Base-by-base conservation (phyloP, 208 protist genomes). In the Endotrypanum monterogeii region DNA sequence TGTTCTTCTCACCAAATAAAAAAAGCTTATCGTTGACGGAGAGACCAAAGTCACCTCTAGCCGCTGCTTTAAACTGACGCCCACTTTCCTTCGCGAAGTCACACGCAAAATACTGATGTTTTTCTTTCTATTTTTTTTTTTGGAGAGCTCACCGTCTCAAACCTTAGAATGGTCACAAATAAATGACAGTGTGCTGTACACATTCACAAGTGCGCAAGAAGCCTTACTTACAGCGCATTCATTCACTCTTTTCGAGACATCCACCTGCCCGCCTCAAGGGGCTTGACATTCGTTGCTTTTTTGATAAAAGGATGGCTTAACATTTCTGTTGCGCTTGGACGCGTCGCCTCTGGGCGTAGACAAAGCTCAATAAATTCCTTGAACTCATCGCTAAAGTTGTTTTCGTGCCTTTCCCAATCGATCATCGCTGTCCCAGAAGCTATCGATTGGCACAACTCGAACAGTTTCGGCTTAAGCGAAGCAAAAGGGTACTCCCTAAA, bases 401-500 rank as follows among this genome's bases (percentile, higher is more conserved):
- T 74, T 67, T 76, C 71, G 37, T 68, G 74, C 23, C 56, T 41
- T 35, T 82, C 76, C 91, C 93, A 97, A 44, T 95, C 80, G 61
- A 96, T 85, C 46, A 79, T 82, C 48, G 87, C 93, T 16, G 78
- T 82, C 35, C 78, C 74, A 25, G 68, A 86, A 32, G 89, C 88
- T 77, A 97, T 91, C n/a, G 73, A 76, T 77, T 96, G 89, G 44
- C 87, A 93, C 39, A 97, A 67, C 51, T 97, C 90, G 82, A 94
- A 98, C 50, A 94, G 71, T 69, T 83, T 92, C 0, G 81, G 73
- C 63, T 96, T 94, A 52, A 94, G 67, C 9, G 79, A 85, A 2
- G 57, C 63, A 61, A 98, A 98, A 0, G 97, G 94, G 74, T 97
- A 98, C 54, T 85, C 70, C 20, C 94, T 91, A 6, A 97, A 83